Evolutionary conservation across 2,329 filamentous ascomycete genomes (phyloP).

Genomic region (Trichoderma lentiforme): DNA sequence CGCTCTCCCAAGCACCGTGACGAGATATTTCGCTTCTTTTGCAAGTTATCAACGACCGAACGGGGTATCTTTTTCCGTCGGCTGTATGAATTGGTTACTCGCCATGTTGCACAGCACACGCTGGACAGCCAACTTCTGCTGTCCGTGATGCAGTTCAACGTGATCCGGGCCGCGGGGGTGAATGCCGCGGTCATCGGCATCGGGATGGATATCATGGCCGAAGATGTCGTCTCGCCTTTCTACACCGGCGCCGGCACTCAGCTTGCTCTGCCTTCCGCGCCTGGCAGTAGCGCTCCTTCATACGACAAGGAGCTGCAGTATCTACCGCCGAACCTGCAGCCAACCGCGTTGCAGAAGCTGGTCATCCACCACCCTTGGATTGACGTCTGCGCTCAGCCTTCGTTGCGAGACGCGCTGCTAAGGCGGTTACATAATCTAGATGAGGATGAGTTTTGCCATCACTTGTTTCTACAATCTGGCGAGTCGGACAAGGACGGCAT

Average conservation of each 20-base stretch:
- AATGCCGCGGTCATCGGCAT: neutral
- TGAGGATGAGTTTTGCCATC: constrained; percentile 21
- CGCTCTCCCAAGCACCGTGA: neutral
- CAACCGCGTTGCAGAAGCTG: constrained; percentile 18
- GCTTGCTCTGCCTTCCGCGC: neutral
- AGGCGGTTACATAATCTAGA: constrained; percentile 4
- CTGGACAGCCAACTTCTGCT: constrained; percentile 5
- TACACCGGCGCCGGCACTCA: neutral
- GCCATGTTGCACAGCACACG: neutral
- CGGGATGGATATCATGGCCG: neutral
- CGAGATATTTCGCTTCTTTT: neutral
- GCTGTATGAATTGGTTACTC: constrained; percentile 5
- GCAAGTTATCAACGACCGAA: neutral
- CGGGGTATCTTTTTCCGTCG: neutral
- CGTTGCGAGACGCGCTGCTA: constrained; percentile 11
- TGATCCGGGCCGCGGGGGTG: constrained; percentile 1
- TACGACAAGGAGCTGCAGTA: neutral
- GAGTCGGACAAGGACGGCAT: constrained; percentile 4
- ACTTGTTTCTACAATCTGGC: constrained; percentile 7
- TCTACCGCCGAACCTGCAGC: constrained; percentile 17
- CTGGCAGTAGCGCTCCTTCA: neutral
- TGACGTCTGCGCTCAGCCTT: constrained; percentile 18
- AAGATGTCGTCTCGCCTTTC: constrained; percentile 13
- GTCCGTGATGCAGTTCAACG: constrained; percentile 15
- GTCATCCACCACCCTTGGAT: constrained; percentile 21